phyloP scores from a whole-genome alignment of 768 basidiomycete genomes.

The Boletus vermiculosoides region DNA sequence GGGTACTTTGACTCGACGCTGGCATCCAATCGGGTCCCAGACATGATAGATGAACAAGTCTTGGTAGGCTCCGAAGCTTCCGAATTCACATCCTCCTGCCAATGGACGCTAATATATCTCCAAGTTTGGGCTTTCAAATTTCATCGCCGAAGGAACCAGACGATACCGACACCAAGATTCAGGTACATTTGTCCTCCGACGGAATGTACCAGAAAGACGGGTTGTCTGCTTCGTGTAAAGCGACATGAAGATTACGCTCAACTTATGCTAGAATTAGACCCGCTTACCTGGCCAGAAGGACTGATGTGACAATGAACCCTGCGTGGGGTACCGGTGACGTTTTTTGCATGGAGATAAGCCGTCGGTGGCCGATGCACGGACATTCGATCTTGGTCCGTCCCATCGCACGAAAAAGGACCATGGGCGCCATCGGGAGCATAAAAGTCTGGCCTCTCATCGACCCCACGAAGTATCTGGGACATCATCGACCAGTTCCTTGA shows the following conservation, averaged over 20 bases:
- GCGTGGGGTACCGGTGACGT: not conserved
- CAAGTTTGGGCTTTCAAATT: not conserved
- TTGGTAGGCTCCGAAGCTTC: not conserved
- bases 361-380: not conserved
- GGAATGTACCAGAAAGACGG: not conserved
- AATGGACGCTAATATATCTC: not conserved
- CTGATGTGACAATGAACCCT: not conserved
- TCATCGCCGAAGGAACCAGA: not conserved
- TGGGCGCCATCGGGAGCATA: not conserved
- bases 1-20: too few relatives aligned
- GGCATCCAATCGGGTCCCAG: not conserved
- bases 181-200: not conserved
- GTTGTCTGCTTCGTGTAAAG: not conserved
- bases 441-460: not conserved
- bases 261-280: not conserved
- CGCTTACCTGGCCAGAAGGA: not conserved
- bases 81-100: not conserved
- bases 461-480: too few relatives aligned
- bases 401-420: not conserved
- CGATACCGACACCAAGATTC: not conserved
- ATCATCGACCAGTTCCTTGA: not conserved
- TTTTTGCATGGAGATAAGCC: not conserved
- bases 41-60: too few relatives aligned
- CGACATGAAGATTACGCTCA: not conserved
- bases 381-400: not conserved